Evolutionary conservation across 2,329 filamentous ascomycete species (phyloP), one percentile per base, ranked within the genome.

Genomic region (Intubia oerlemansii): DNA sequence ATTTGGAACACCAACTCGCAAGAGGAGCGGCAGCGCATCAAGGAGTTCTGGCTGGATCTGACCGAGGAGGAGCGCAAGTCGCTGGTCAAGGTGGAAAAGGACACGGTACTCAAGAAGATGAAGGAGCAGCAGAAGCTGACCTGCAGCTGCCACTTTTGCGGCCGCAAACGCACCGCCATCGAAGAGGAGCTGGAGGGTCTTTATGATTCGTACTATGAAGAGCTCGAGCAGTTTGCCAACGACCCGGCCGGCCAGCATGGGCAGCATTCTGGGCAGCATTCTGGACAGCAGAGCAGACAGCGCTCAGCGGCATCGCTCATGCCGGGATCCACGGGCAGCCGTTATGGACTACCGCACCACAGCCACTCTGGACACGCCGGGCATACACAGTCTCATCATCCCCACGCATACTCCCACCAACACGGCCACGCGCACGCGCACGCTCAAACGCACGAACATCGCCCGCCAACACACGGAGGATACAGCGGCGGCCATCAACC

Each of bases 51-150:
- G 88, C 65, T 98, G 30, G 82, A 82, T 11, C 54, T 98, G 24
- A 81, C 80, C 39, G 88, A 98, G 49, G 80, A 91, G 21, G 84
- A 95, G 48, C 78, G 88, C 41, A 88, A 91, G 48, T 88, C 80
- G 11, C 59, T 98, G 26, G 82, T 98, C 45, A 93, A 93, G 52
- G 85, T 98, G 17, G 88, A 98, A 53, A 98, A 98, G 54, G 85
- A 98, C 51, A 85, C 88, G 7, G 88, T 98, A 1, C 56, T 98
- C 32, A 82, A 80, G 46, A 98, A 98, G 59, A 98, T 98, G 88
- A 98, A 98, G 60, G 88, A 98, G 51, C 88, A 98, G 51, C 88
- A 98, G 51, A 95, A 95, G 52, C 84, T 95, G 49, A 95, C 85
- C 3, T 98, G 88, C 58, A 93, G 84, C 49, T 98, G 88, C 52